Percentiles rank a stretch among this genome's conserved stretches.
Evolutionary conservation across 2,329 filamentous ascomycete species (phyloP).

Genomic region (Fusarium mangiferae): DNA sequence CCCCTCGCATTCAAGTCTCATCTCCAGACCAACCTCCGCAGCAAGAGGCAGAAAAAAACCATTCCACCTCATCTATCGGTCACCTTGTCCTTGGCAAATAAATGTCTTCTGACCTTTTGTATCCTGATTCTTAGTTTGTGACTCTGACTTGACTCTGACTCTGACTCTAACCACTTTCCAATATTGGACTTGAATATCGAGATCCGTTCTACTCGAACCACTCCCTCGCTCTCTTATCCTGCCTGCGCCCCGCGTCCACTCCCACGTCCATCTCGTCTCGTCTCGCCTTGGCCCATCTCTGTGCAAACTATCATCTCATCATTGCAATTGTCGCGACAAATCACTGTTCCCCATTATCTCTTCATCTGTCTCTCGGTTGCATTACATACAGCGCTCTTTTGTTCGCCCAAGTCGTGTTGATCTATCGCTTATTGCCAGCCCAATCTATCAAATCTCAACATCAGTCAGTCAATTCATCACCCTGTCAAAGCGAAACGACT

Average conservation of each 20-base stretch:
- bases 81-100: conserved; percentile 22
- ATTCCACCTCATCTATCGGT: conserved; percentile 35
- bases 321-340: conserved; percentile 15
- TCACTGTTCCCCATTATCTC: not conserved
- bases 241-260: conserved; percentile 2
- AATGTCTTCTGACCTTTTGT: conserved; percentile 18
- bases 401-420: not conserved
- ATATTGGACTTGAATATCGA: not conserved
- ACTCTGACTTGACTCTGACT: conserved; percentile 27
- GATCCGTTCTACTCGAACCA: conserved; percentile 1
- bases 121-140: conserved; percentile 19
- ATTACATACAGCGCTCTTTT: not conserved
- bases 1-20: conserved; percentile 26
- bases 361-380: not conserved
- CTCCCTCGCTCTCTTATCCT: conserved; percentile 7
- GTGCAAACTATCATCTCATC: conserved; percentile 19
- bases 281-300: not conserved
- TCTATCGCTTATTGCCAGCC: not conserved
- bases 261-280: not conserved
- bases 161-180: not conserved
- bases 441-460: not conserved
- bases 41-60: conserved; percentile 19
- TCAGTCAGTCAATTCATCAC: conserved; percentile 31
- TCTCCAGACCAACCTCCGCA: conserved; percentile 34
- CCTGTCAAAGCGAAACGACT: conserved; percentile 9